phyloP scores from a whole-genome alignment of 2,329 filamentous ascomycete genomes.

The Colletotrichum aenigma region DNA sequence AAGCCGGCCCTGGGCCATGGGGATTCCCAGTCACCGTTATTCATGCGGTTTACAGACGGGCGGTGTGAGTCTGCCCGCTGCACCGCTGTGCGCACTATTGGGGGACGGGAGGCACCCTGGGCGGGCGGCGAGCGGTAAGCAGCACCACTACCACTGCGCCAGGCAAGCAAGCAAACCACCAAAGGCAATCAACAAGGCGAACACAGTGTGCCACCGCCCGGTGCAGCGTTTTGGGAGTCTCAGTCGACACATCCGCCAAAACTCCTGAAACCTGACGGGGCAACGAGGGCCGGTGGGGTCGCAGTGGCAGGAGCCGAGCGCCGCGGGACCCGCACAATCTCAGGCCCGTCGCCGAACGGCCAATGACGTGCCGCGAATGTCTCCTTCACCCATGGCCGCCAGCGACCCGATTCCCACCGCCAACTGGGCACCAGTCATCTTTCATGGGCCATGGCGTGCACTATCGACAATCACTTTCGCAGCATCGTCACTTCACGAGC shows the following conservation, averaged over 20 bases:
- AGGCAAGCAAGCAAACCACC: neutral
- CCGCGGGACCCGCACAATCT: neutral
- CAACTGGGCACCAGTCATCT: neutral
- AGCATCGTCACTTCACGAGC: neutral
- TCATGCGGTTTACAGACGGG: constrained; percentile 8
- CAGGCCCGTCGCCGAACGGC: neutral
- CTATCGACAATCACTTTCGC: neutral
- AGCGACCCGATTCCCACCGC: neutral
- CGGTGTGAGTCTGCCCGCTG: neutral
- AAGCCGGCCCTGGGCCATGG: constrained; percentile 5
- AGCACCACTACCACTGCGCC: neutral
- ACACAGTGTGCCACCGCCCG: neutral
- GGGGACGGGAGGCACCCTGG: neutral
- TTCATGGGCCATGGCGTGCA: neutral
- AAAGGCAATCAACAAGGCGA: neutral
- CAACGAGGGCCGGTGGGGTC: constrained; percentile 24
- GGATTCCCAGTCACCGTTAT: constrained; percentile 15
- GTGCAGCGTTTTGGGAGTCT: neutral
- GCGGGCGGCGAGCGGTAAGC: neutral
- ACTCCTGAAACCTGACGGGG: constrained; percentile 35
- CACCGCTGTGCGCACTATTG: neutral
- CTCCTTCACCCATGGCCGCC: neutral
- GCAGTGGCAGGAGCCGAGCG: neutral
- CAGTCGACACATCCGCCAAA: neutral
- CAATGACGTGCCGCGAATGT: neutral